Base-by-base conservation (phyloP, 225 moss, liverwort and hornwort genomes). In the Sphagnum tenellum region DNA sequence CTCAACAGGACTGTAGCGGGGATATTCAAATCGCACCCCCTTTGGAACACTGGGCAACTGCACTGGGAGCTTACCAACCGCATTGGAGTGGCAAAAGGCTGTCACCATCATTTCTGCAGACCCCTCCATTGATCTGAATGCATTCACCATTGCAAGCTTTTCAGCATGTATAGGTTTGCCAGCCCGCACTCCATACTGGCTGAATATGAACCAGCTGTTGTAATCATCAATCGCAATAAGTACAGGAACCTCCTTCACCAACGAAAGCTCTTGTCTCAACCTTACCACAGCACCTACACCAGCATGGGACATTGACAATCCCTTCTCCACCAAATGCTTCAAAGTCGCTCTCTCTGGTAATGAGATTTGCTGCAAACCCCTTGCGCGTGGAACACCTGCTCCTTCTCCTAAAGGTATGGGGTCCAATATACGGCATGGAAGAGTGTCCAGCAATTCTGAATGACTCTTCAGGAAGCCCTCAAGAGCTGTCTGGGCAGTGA, bases 401-500 rank as follows among this genome's bases (percentile, higher is more conserved):
- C 93, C 98, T 85, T 90, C 90, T 62, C 90, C 93, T 59, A 93
- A 76, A 9, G 81, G 79, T 50, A 98, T 50, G 47, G 98, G 93
- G 56, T 83, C 74, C 72, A 65, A 11, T 61, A 98, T 71, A 50
- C 77, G 79, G 68, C 93, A 98, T 46, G 82, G 87, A 55, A 98
- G 69, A 51, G 77, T 76, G 56, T 67, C 87, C 51, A 98, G 75
- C 62, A 90, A 77, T 59, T 76, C 80, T 58, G 70, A 74, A 72
- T 98, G 90, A 72, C 93, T 90, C 69, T 84, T 87, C 45, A 93
- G 76, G 9, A 98, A 93, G 62, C 93, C 98, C 93, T 98, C 98
- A 55, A 98, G 81, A 49, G 83, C 83, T 51, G 66, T 78, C 74
- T 88, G 90, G 45, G 93, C 98, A 74, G 93, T 93, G 48, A 88